Evolutionary conservation across 1,284 basidiomycete genomes (phyloP), one percentile per base, ranked within the genome.

Genomic region (Coriolopsis trogii): DNA sequence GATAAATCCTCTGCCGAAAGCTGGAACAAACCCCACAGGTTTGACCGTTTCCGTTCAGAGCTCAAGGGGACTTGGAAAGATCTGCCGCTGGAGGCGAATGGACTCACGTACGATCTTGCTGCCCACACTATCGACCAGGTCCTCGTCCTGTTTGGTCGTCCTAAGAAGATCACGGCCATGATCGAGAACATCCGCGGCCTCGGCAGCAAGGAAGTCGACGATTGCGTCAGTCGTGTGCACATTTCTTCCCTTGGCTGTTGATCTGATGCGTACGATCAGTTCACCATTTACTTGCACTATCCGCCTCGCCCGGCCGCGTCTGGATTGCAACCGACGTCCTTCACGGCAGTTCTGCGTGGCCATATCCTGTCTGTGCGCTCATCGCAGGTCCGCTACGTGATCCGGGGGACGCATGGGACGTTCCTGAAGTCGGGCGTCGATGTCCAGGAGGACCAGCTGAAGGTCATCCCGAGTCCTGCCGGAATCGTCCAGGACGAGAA

Each of bases 391-490:
- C 83, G 91, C 21, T 95, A 83, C 69, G 67, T 81, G 42, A 80
- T 86, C 48, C 79, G 84, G 38, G 89, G 91, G 16, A 83, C 82
- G 20, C 77, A 79, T 56, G 93, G 89, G 26, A 81, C 82, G 3
- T 94, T 80, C 67, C 72, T 79, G 55, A 95, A 95, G 70, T 81
- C 78, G 63, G 91, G 90, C 2, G 68, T 92, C 34, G 91, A 94
- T 67, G 73, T 83, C 3, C 91, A 94, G 66, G 92, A 93, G 70
- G 83, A 84, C 53, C 81, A 85, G 52, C 75, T 87, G 37, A 83
- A 80, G 63, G 74, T 66, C 3, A 81, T 87, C 49, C 63, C 76
- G 9, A 63, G 69, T 9, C 79, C 81, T n/a, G 66, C 64, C 12
- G 73, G 69, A 13, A 80, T 86, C 48, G 68, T 78, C 42, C 69